These are phyloP conservation scores for Camptophora hylomeconis DNA, from an alignment of 2,329 filamentous ascomycete species.

Conservation along the genomic window DNA sequence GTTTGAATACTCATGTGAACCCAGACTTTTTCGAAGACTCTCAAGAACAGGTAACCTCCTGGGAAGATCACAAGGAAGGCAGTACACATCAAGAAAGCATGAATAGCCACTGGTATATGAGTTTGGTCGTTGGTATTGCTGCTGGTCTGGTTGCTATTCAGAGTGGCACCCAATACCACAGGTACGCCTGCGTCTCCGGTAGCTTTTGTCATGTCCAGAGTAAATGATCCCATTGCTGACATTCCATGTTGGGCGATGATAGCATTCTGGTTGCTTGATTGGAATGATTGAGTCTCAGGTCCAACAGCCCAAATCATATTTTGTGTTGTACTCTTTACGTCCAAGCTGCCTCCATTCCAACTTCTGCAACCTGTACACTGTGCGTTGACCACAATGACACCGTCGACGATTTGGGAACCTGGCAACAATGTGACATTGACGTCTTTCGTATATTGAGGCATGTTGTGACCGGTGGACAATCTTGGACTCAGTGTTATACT, in stretches of 20 bases:
- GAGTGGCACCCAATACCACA: constrained; percentile 2
- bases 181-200: constrained; percentile 34
- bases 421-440: constrained; percentile 33
- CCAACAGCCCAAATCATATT: constrained; percentile 46
- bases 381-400: constrained; percentile 35
- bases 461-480: constrained; percentile 16
- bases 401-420: constrained; percentile 35
- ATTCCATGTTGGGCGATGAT: constrained; percentile 37
- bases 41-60: constrained; percentile 40
- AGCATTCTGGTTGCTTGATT: constrained; percentile 31
- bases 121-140: constrained; percentile 1
- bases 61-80: constrained; percentile 44
- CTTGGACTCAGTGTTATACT: constrained; percentile 20
- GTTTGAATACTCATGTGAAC: constrained; percentile 44
- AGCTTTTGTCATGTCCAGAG: constrained; percentile 42
- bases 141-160: neutral
- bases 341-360: constrained; percentile 38
- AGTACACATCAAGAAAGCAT: constrained; percentile 40
- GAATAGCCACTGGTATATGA: constrained; percentile 17
- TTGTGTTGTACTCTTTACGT: constrained; percentile 36
- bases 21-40: constrained; percentile 37
- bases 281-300: constrained; percentile 28
- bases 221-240: constrained; percentile 39
- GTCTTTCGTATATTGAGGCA: constrained; percentile 26
- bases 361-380: constrained; percentile 41